Base-by-base conservation (phyloP, 345 rosid genomes). In the Gossypium anomalum region DNA sequence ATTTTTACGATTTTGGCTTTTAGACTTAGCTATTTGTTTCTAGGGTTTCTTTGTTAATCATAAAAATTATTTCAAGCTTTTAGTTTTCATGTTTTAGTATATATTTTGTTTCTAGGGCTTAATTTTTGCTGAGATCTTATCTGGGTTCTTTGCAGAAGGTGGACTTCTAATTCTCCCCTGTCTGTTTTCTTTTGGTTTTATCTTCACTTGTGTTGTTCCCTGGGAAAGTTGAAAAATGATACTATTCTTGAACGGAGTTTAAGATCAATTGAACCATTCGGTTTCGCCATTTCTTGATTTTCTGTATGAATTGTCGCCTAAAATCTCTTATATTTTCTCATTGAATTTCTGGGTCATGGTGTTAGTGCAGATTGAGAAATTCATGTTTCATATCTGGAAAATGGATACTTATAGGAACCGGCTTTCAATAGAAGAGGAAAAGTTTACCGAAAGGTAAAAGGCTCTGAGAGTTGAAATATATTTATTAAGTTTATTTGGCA, bases 121-220 rank as follows among this genome's bases (percentile, higher is more conserved):
- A 93, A 80, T 95, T 85, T 82, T 78, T 93, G 70, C 77, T 93
- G 81, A 84, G 99, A 83, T 95, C 98, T 0, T 95, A 93, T 85
- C 93, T 95, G 99, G 14, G 85, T 90, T 70, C 87, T 68, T 88
- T 93, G 16, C 93, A 86, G 73, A 95, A 93, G 98, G 98, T 93
- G 7, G 59, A 9, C 9, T 7, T 52, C 45, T 12, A 13, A 52
- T 70, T 77, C 25, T 47, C 1, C 1, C n/a, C 1, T 47, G 11
- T 55, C 27, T 61, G 25, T 27, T 73, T 5, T 19, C 56, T 67
- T 22, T 75, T 43, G 53, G 41, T 57, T 12, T 52, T 74, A 34
- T 51, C 49, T 52, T 29, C 2, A 41, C 23, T 59, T 59, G 66
- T 59, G 23, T 16, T 51, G 45, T 70, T 27, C n/a, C 11, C 5